A percentile compares a stretch with the other conserved stretches of the same genome.
Evolutionary conservation across 306 rosid genomes (phyloP).

Genomic region (Acacia acuminata): DNA sequence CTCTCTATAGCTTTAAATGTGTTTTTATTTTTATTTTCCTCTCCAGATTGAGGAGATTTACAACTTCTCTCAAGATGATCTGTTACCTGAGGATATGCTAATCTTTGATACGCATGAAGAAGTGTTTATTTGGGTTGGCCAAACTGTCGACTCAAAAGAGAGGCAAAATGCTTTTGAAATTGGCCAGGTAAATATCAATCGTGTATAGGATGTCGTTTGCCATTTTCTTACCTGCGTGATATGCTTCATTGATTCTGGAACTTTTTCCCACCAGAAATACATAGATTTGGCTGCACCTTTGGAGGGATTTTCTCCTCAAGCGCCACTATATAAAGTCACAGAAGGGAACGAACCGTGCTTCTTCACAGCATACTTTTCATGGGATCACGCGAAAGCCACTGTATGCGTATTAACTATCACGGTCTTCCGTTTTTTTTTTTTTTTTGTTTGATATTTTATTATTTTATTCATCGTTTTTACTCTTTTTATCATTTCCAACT

Average conservation of each 20-base stretch:
- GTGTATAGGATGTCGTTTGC: slow-evolving; percentile 27
- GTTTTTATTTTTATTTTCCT: slow-evolving; percentile 25
- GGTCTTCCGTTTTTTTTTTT: neutral
- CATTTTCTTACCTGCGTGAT: slow-evolving; percentile 13
- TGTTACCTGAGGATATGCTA: slow-evolving; percentile 85
- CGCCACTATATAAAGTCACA: slow-evolving; percentile 83
- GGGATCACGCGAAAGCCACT: slow-evolving; percentile 79
- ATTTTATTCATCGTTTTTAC: neutral
- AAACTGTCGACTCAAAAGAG: slow-evolving; percentile 75
- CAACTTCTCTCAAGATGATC: slow-evolving; percentile 92
- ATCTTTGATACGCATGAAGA: slow-evolving; percentile 92
- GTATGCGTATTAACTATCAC: slow-evolving; percentile 53
- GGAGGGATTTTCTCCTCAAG: slow-evolving; percentile 79
- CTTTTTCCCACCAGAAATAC: slow-evolving; percentile 65
- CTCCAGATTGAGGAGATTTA: slow-evolving; percentile 83
- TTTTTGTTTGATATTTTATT: neutral
- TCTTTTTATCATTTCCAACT: slow-evolving; percentile 2
- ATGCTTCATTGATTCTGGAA: slow-evolving; percentile 15
- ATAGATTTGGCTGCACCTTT: slow-evolving; percentile 74
- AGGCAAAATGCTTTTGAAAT: slow-evolving; percentile 77
- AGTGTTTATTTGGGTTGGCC: slow-evolving; percentile 95
- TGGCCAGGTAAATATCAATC: slow-evolving; percentile 68
- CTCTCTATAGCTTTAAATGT: slow-evolving; percentile 28
- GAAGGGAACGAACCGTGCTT: slow-evolving; percentile 99
- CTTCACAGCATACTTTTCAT: slow-evolving; percentile 90